Evolutionary conservation across 371 early-diverging fungal species (phyloP).

Genomic region (Apophysomyces sp.): DNA sequence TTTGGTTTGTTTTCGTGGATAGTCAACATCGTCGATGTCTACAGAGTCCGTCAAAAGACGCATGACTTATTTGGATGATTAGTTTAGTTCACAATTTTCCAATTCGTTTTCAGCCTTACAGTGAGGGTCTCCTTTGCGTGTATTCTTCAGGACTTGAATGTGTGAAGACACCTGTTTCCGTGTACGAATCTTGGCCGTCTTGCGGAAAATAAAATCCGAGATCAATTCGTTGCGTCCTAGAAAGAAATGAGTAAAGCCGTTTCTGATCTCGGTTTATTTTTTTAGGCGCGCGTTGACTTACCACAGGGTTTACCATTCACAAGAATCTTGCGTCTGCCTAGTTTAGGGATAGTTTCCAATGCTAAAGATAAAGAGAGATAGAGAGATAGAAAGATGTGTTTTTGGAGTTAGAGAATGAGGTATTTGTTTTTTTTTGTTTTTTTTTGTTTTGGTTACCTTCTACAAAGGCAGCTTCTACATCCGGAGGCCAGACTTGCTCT

Average conservation of each 20-base stretch:
- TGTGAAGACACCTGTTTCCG: constrained; percentile 83
- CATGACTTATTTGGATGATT: constrained; percentile 41
- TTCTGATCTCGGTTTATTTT: not conserved
- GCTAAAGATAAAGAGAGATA: constrained; percentile 24
- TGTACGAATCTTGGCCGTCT: constrained; percentile 64
- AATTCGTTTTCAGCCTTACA: constrained; percentile 38
- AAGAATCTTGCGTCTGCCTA: constrained; percentile 59
- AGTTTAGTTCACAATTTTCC: not conserved
- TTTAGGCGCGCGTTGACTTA: constrained; percentile 2
- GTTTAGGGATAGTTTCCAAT: constrained; percentile 55
- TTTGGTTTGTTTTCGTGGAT: not conserved
- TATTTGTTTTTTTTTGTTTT: not conserved
- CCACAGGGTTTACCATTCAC: constrained; percentile 69
- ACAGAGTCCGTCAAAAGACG: constrained; percentile 47
- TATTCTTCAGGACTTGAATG: constrained; percentile 78
- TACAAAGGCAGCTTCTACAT: constrained; percentile 69
- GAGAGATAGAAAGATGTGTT: not conserved
- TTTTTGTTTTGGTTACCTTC: constrained; percentile 45
- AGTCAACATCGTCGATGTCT: not conserved
- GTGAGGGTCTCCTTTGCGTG: constrained; percentile 61
- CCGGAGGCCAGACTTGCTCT: constrained; percentile 72
- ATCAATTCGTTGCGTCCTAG: constrained; percentile 75
- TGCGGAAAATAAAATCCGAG: constrained; percentile 70
- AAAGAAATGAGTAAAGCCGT: not conserved
- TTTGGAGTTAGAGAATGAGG: not conserved